Conservation (phyloP, 2,329 filamentous ascomycete species). For the Aspergillus udagawae region DNA sequence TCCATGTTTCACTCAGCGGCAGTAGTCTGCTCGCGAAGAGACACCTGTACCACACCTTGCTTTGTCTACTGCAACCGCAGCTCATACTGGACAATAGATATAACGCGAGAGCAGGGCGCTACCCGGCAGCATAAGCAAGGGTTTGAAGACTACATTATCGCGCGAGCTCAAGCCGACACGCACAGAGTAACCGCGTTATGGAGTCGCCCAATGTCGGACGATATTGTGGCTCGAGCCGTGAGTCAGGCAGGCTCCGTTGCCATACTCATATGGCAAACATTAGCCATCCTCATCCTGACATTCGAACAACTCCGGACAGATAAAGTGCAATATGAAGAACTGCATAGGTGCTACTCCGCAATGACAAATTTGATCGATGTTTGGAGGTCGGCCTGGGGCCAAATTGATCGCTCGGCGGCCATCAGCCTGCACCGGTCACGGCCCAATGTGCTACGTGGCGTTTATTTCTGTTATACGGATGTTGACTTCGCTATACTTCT, state of each 20-base stretch:
- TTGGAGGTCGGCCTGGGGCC: not conserved
- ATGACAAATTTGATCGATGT: too few relatives aligned
- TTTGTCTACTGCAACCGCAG: too few relatives aligned
- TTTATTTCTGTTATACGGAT: not conserved
- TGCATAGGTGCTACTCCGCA: too few relatives aligned
- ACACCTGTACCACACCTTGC: not conserved
- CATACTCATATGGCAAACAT: too few relatives aligned
- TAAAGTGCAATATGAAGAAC: too few relatives aligned
- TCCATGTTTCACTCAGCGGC: not conserved
- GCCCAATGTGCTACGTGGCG: too few relatives aligned
- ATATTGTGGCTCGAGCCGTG: too few relatives aligned
- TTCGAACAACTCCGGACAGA: too few relatives aligned
- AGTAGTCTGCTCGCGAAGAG: not conserved
- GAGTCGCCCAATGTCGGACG: not conserved
- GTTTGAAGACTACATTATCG: not conserved
- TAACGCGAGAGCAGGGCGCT: too few relatives aligned
- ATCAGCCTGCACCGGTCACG: not conserved
- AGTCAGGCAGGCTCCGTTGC: too few relatives aligned
- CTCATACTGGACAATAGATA: too few relatives aligned
- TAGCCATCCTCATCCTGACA: too few relatives aligned
- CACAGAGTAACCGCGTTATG: not conserved
- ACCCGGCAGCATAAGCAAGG: not conserved
- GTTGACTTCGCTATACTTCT: not conserved
- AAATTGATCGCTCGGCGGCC: not conserved
- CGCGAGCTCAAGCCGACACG: not conserved